Percentiles rank a stretch among this genome's conserved stretches.
Evolutionary conservation across 164 flowering plant genomes (phyloP).

Genomic region (Dillenia turbinata): DNA sequence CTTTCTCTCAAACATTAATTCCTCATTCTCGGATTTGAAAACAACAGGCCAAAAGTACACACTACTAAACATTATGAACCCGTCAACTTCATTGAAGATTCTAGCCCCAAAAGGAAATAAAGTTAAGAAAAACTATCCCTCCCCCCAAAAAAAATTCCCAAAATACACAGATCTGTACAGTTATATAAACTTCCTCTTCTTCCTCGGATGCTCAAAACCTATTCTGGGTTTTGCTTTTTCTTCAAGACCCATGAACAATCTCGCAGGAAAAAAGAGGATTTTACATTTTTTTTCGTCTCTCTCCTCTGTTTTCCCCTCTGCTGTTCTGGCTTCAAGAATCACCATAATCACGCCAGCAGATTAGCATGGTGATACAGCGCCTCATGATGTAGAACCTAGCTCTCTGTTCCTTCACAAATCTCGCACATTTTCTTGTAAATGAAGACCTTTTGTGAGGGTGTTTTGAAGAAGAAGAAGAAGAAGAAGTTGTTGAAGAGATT

Average conservation of each 20-base stretch:
- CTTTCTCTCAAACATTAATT: constrained; percentile 2
- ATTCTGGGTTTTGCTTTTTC: background rate
- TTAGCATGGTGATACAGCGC: constrained; percentile 77
- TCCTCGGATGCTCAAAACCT: constrained; percentile 14
- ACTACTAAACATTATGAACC: constrained; percentile 10
- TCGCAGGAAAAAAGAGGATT: constrained; percentile 16
- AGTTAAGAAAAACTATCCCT: background rate
- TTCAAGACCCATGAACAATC: constrained; percentile 15
- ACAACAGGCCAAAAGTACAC: no score
- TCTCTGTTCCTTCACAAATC: constrained; percentile 70
- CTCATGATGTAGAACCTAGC: constrained; percentile 83
- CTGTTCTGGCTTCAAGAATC: constrained; percentile 36
- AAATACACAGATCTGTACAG: constrained; percentile 13
- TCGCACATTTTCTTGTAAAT: constrained; percentile 59
- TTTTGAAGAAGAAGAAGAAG: no score
- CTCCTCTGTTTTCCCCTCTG: no score
- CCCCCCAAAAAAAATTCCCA: background rate
- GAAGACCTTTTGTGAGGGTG: constrained; percentile 26
- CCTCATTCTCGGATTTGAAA: no score
- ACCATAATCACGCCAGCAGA: constrained; percentile 73
- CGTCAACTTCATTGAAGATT: constrained; percentile 16
- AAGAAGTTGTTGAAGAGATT: constrained; percentile 6
- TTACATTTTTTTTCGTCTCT: background rate
- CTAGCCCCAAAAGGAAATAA: constrained; percentile 4
- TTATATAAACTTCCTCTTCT: constrained; percentile 16